Evolutionary conservation across 2,329 filamentous ascomycete genomes (phyloP), one percentile per base, ranked within the genome.

Genomic region (Colletotrichum sp.): DNA sequence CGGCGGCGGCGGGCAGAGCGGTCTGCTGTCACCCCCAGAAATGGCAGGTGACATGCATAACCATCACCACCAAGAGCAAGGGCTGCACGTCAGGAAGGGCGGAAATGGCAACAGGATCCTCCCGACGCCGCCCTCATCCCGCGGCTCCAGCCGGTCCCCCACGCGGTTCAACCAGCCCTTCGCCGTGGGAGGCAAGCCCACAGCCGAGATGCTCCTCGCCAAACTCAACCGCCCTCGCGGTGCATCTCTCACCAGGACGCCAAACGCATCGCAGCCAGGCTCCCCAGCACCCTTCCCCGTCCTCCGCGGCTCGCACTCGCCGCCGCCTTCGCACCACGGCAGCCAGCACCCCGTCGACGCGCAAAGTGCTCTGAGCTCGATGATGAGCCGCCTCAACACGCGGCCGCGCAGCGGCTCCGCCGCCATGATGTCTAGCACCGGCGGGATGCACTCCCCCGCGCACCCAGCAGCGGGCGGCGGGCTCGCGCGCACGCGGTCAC

Each of bases 351-450:
- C 24, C 13, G n/a, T 74, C 72, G 39, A 78, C 76, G 30, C 8
- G 39, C 75, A 76, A 26, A 75, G 80, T 1, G 83, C 82, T 2
- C 79, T 85, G 69, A 79, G 75, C 21, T 79, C 81, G 9, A 83
- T 83, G 80, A 82, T 84, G 81, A 78, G 80, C 69, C 83, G 82
- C 44, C 78, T 85, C 13, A 82, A 85, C 72, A 80, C 81, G 6
- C 80, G 83, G 8, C 80, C 81, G 9, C 78, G 81, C 67, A 78
- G 76, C 15, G 74, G 72, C 9, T 80, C 77, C n/a, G 69, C 79
- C 73, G 32, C 70, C n/a, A 44, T 62, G 73, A 13, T 71, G 76
- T 12, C 75, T 1, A 32, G 44, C 21, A 63, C 64, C 16, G 32
- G 36, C 18, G 78, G 30, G 57, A 28, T 36, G 64, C 63, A 52